A percentile compares a stretch with the other conserved stretches of the same genome.
phyloP scores from a whole-genome alignment of 2,329 filamentous ascomycete species.

The Apiospora hydei region DNA sequence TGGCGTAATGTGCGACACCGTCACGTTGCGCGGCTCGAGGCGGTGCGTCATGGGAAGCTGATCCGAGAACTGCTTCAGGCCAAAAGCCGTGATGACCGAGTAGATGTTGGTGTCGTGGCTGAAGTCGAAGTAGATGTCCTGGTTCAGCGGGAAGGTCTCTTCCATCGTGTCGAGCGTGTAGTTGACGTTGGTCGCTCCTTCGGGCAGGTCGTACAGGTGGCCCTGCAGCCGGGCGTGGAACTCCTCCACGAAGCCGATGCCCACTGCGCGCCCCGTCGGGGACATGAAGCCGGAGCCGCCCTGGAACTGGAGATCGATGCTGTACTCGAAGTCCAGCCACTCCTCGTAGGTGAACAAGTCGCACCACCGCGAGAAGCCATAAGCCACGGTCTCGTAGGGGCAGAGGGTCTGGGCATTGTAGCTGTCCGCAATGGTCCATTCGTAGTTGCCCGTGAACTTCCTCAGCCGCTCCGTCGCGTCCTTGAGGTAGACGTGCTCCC shows the following conservation, averaged over 20 bases:
- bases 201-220: conserved; percentile 66
- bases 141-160: conserved; percentile 75
- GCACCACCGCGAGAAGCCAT: conserved; percentile 78
- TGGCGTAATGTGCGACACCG: conserved; percentile 72
- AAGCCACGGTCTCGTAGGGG: conserved; percentile 79
- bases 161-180: conserved; percentile 73
- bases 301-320: conserved; percentile 70
- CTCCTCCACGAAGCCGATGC: conserved; percentile 77
- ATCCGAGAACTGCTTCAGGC: conserved; percentile 71
- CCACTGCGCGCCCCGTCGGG: conserved; percentile 73
- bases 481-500: conserved; percentile 68
- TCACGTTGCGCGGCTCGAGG: conserved; percentile 66
- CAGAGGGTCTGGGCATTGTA: conserved; percentile 77
- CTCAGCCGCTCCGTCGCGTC: conserved; percentile 66
- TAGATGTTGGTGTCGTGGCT: conserved; percentile 79
- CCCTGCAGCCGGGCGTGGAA: conserved; percentile 70
- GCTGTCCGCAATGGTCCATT: conserved; percentile 70
- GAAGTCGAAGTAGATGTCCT: conserved; percentile 79
- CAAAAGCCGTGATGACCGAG: conserved; percentile 74
- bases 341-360: conserved; percentile 77
- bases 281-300: conserved; percentile 69
- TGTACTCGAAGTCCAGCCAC: conserved; percentile 77
- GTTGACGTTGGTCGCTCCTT: conserved; percentile 69
- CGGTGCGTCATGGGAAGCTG: conserved; percentile 63
- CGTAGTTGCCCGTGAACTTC: conserved; percentile 60